Evolutionary conservation across 495 filamentous ascomycete species (phyloP).

Genomic region (Chaetomium tenue): DNA sequence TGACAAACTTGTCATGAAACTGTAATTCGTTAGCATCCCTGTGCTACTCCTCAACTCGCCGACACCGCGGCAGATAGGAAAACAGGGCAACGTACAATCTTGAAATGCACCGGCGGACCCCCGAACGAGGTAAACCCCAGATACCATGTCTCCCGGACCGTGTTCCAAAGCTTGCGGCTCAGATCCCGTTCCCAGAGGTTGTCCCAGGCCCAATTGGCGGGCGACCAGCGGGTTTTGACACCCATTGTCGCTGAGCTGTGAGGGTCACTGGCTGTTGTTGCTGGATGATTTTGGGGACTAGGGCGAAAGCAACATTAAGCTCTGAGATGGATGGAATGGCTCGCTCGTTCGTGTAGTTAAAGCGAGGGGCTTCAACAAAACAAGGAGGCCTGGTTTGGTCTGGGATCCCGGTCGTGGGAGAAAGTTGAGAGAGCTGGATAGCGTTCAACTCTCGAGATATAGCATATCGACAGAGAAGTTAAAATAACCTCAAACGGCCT

Average conservation of each 20-base stretch:
- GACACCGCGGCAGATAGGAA: too few species aligned
- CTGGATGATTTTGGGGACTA: not conserved
- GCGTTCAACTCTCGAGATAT: too few species aligned
- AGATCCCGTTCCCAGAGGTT: not conserved
- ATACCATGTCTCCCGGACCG: conserved; percentile 54
- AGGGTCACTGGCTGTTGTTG: not conserved
- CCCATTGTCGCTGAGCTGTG: conserved; percentile 10
- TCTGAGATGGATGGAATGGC: too few species aligned
- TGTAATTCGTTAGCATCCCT: conserved; percentile 10
- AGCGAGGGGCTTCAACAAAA: too few species aligned
- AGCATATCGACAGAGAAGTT: not conserved
- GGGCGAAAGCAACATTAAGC: not conserved
- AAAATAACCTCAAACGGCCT: too few species aligned
- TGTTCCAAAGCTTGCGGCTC: conserved; percentile 27
- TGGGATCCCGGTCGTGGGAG: too few species aligned
- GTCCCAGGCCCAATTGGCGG: not conserved
- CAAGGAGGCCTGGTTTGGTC: too few species aligned
- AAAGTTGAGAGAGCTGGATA: too few species aligned
- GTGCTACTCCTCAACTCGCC: too few species aligned
- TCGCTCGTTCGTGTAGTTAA: too few species aligned
- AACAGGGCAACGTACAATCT: conserved; percentile 41
- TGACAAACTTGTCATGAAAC: conserved; percentile 65
- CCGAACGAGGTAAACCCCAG: conserved; percentile 66
- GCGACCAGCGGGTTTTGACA: conserved; percentile 7
- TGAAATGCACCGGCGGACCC: conserved; percentile 61